phyloP scores from a whole-genome alignment of 352 stramenopile species.

The Phytophthora uliginosa region DNA sequence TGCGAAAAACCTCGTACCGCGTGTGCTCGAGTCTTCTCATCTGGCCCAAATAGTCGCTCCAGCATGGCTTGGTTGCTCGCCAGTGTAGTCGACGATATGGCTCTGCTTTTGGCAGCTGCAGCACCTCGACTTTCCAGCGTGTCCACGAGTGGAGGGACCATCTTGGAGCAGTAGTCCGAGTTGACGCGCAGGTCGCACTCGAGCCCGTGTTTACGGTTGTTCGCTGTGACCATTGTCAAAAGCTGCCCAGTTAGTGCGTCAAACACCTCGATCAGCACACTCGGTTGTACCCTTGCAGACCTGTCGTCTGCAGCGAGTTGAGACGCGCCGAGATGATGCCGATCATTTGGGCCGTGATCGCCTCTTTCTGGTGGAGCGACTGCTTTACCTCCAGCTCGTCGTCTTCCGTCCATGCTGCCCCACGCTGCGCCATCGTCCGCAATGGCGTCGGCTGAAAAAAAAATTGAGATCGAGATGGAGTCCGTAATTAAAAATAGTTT shows the following conservation, averaged over 20 bases:
- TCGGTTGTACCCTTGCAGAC: conserved; percentile 18
- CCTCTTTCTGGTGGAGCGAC: conserved; percentile 79
- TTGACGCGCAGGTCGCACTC: conserved; percentile 81
- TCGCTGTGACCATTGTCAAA: conserved; percentile 35
- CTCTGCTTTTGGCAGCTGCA: conserved; percentile 47
- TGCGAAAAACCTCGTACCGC: conserved; percentile 34
- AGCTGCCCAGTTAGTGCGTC: neutral
- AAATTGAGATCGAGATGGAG: too few relatives aligned
- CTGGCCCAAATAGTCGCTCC: conserved; percentile 77
- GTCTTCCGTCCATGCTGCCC: conserved; percentile 41
- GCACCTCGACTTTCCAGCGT: conserved; percentile 67
- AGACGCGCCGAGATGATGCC: conserved; percentile 78
- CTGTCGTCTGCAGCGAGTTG: conserved; percentile 71
- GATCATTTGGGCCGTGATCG: conserved; percentile 86
- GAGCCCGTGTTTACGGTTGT: conserved; percentile 76
- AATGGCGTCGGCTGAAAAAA: neutral
- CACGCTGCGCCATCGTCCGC: conserved; percentile 32
- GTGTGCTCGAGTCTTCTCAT: conserved; percentile 71
- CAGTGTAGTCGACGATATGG: conserved; percentile 50
- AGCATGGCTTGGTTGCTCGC: conserved; percentile 82
- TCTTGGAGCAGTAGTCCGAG: conserved; percentile 80
- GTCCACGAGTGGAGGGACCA: conserved; percentile 70
- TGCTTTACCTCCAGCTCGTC: conserved; percentile 57
- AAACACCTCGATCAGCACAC: neutral
- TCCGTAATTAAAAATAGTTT: too few relatives aligned